Evolutionary conservation across 345 rosid species (phyloP).

Genomic region (Noccaea caerulescens): DNA sequence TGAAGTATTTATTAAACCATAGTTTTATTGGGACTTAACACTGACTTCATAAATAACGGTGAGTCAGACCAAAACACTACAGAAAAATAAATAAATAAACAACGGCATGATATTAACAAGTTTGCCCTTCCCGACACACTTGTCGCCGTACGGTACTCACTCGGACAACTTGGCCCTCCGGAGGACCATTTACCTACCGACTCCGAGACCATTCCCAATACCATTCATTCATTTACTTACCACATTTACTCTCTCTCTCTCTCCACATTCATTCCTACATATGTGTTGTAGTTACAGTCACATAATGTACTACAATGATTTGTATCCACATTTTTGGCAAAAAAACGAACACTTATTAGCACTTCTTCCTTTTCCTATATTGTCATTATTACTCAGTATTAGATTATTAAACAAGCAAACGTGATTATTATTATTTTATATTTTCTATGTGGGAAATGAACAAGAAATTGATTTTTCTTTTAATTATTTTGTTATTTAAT

Average conservation of each 20-base stretch:
- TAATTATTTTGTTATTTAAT: not conserved
- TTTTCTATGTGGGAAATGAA: constrained; percentile 23
- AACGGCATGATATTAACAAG: not conserved
- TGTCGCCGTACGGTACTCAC: constrained; percentile 36
- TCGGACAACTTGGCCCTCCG: constrained; percentile 31
- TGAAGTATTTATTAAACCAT: constrained; percentile 1
- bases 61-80: not conserved
- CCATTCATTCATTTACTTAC: constrained; percentile 4
- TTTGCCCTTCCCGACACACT: constrained; percentile 38
- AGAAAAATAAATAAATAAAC: not conserved
- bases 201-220: constrained; percentile 30
- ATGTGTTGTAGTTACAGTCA: not conserved
- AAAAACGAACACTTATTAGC: not conserved
- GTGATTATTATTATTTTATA: not conserved
- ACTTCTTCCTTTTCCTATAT: not conserved
- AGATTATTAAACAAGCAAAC: not conserved
- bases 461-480: constrained; percentile 1
- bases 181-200: constrained; percentile 42
- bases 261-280: not conserved
- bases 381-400: not conserved
- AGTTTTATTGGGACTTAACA: constrained; percentile 16
- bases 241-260: not conserved
- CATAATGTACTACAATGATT: not conserved
- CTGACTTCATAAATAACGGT: constrained; percentile 29
- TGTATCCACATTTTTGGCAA: constrained; percentile 34